A percentile compares a stretch with the other conserved stretches of the same genome.
phyloP scores from a whole-genome alignment of 495 filamentous ascomycete genomes.

The Amniculicola lignicola region DNA sequence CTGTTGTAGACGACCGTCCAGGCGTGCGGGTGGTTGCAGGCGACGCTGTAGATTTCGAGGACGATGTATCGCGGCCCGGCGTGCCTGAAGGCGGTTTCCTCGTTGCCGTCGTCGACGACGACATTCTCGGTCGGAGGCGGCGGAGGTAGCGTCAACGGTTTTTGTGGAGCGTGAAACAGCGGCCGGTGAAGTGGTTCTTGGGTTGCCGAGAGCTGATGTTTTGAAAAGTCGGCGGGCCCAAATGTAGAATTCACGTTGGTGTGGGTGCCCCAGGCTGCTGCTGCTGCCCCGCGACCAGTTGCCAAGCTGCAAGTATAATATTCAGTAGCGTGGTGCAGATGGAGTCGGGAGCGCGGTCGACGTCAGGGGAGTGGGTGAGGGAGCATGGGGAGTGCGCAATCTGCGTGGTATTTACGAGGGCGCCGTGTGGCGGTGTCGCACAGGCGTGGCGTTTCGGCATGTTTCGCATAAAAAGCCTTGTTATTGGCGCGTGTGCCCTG shows the following conservation, averaged over 20 bases:
- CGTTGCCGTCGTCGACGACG: conserved; percentile 16
- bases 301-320: too few relatives aligned
- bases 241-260: too few relatives aligned
- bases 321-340: too few relatives aligned
- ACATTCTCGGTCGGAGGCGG: conserved; percentile 2
- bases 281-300: too few relatives aligned
- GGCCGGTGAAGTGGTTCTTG: too few relatives aligned
- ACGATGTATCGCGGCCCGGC: conserved; percentile 9
- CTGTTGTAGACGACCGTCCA: conserved; percentile 9
- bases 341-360: too few relatives aligned
- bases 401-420: conserved; percentile 4
- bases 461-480: conserved; percentile 9
- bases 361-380: conserved; percentile 40
- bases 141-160: neutral
- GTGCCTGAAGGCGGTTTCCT: conserved; percentile 23
- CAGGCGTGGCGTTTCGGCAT: conserved; percentile 4
- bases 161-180: too few relatives aligned
- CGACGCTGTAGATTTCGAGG: conserved; percentile 14
- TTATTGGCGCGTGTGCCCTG: neutral
- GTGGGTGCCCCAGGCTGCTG: too few relatives aligned
- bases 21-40: conserved; percentile 22
- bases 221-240: too few relatives aligned
- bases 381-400: neutral
- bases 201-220: too few relatives aligned
- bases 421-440: neutral